Conservation (phyloP, 176 grass and related monocot genomes). For the Eragrostis nindensis region DNA sequence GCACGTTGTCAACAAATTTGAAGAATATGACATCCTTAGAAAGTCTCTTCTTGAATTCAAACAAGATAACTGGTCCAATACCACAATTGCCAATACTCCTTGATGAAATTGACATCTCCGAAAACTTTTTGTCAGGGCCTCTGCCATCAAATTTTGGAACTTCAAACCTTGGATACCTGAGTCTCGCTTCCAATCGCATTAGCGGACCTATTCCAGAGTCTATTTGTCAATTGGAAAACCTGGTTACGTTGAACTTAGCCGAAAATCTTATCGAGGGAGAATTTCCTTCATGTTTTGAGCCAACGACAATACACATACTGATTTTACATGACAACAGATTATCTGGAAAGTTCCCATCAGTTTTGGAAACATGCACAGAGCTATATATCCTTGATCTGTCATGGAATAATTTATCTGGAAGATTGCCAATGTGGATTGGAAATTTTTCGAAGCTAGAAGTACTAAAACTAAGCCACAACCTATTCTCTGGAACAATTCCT, state of each 20-base stretch:
- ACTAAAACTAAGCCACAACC: neutral
- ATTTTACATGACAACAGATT: neutral
- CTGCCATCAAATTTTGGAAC: neutral
- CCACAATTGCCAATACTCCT: neutral
- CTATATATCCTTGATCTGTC: neutral
- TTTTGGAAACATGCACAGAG: neutral
- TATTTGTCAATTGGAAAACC: slow-evolving; percentile 12
- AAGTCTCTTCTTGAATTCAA: neutral
- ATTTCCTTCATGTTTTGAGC: neutral
- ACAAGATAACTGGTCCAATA: neutral
- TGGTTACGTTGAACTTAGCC: neutral
- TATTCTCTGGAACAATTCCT: neutral
- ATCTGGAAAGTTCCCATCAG: neutral
- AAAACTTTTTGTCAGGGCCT: neutral
- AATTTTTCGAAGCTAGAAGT: neutral
- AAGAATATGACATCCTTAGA: neutral
- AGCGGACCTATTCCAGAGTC: slow-evolving; percentile 34
- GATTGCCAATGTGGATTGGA: neutral
- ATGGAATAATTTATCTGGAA: neutral
- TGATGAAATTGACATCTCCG: neutral
- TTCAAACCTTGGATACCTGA: neutral
- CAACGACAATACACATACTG: neutral
- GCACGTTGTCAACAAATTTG: slow-evolving; percentile 22
- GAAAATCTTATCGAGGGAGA: neutral
- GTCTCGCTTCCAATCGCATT: slow-evolving; percentile 30